Evolutionary conservation across 2,329 filamentous ascomycete species (phyloP).

Genomic region (Chalaropsis ovoidea): DNA sequence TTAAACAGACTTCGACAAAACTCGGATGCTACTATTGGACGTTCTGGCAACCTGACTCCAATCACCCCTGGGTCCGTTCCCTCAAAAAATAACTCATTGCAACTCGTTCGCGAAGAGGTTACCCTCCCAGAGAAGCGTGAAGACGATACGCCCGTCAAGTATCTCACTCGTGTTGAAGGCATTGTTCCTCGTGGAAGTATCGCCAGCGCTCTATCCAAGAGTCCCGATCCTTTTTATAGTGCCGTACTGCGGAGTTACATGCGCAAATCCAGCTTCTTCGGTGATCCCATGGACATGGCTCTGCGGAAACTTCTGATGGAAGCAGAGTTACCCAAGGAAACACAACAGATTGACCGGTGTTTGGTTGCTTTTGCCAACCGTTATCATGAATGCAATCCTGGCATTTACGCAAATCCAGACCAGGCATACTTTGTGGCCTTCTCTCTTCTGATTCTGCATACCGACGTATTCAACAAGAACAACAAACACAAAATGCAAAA

Average conservation of each 20-base stretch:
- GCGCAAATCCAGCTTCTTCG: conserved; percentile 88
- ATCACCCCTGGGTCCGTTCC: conserved; percentile 58
- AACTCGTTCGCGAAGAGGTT: conserved; percentile 60
- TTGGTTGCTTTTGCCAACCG: conserved; percentile 90
- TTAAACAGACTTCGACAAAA: conserved; percentile 71
- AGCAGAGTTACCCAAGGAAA: conserved; percentile 90
- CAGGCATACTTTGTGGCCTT: conserved; percentile 99
- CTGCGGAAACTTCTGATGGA: conserved; percentile 94
- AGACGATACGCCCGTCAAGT: conserved; percentile 82
- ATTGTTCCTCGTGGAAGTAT: conserved; percentile 71
- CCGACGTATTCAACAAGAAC: conserved; percentile 99
- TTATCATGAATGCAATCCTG: conserved; percentile 96
- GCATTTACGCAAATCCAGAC: conserved; percentile 81
- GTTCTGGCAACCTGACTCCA: conserved; percentile 58
- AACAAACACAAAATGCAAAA: conserved; percentile 99
- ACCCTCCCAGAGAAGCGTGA: conserved; percentile 70
- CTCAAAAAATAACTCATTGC: conserved; percentile 77
- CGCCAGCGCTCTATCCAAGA: conserved; percentile 75
- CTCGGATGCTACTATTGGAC: conserved; percentile 53
- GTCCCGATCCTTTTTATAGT: conserved; percentile 70
- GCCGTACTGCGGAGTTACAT: conserved; percentile 88
- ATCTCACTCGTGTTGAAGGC: conserved; percentile 73
- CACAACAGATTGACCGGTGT: conserved; percentile 92
- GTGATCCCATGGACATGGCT: conserved; percentile 96
- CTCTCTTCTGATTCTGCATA: conserved; percentile 89